Evolutionary conservation across 371 early-diverging fungal genomes (phyloP), one percentile per base, ranked within the genome.

Genomic region (Capillidium rhysosporum): DNA sequence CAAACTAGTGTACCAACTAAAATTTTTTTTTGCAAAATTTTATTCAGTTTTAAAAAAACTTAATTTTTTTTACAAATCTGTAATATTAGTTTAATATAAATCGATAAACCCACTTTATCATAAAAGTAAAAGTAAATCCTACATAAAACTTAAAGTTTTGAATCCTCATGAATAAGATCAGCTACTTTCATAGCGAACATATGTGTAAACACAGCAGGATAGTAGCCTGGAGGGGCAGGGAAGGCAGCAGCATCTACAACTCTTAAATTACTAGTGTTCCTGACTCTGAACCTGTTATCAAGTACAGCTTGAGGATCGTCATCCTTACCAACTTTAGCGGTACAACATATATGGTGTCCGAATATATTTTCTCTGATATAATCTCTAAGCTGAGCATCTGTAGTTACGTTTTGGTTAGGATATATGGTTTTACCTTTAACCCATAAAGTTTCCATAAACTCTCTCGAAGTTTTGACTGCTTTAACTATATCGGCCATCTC

Each of bases 221-320:
- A 55, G 46, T 28, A 44, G 5, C 55, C 63, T 1, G 59, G 56
- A 0, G 61, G 20, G 43, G 63, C 63, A 18, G 74, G 74, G 46
- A 71, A 68, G 43, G 67, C 59, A 12, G 70, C 67, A 0, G 69
- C 67, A 54, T 74, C 75, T 10, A 71, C 61, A 0, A 74, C 67
- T 4, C 75, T 57, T 21, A 74, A 55, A 1, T 62, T 57, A 0
- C 63, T 61, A 1, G 64, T 40, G 8, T 67, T 67, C 26, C 69
- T 56, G 1, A 74, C 72, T 16, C 60, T 59, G 40, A 74, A 51
- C 29, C 63, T 61, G 21, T 39, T 21, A 53, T 69, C 68, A 18
- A 65, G 70, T 0, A 73, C 74, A 7, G 69, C 64, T 40, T 59
- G 47, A 1, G 59, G 53, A 4, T 63, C 62, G 1, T 55, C 51